Evolutionary conservation across 1,139 yeast genomes (phyloP).

Genomic region (Spencermartinsiella ligniputridi): DNA sequence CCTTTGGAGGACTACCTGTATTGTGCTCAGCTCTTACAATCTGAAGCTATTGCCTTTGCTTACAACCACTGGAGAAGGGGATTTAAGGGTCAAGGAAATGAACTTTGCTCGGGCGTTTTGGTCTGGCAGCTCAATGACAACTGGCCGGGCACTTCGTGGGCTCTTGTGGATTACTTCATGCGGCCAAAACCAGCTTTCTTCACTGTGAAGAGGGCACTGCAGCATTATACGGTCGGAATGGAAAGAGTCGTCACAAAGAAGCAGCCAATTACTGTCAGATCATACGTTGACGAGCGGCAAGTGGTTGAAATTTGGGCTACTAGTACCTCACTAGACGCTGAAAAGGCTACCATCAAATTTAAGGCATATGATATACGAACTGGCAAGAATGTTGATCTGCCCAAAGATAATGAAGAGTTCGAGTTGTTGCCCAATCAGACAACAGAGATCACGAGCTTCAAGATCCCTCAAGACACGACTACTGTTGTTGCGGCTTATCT

Average conservation of each 20-base stretch:
- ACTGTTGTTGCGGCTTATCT: conserved; percentile 26
- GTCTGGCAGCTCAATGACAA: conserved; percentile 49
- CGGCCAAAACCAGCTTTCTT: conserved; percentile 42
- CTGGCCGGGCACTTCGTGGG: conserved; percentile 47
- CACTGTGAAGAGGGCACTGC: conserved; percentile 10
- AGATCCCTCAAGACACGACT: conserved; percentile 21
- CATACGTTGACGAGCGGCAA: conserved; percentile 5
- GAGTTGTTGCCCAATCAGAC: conserved; percentile 31
- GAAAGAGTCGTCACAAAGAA: conserved; percentile 28
- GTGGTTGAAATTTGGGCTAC: conserved; percentile 24
- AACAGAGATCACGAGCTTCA: conserved; percentile 26
- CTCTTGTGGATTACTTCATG: conserved; percentile 37
- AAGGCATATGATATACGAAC: conserved; percentile 30
- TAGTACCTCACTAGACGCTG: conserved; percentile 25
- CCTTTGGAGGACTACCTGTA: conserved; percentile 40
- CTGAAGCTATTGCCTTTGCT: conserved; percentile 42
- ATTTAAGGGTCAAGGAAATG: conserved; percentile 35
- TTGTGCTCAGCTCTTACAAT: conserved; percentile 44
- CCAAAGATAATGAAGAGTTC: conserved; percentile 12
- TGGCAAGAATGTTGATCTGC: conserved; percentile 23
- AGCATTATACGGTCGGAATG: conserved; percentile 20
- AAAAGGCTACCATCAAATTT: conserved; percentile 26
- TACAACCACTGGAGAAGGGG: conserved; percentile 41
- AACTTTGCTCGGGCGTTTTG: conserved; percentile 38
- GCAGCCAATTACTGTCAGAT: conserved; percentile 7